A percentile compares a stretch with the other conserved stretches of the same genome.
phyloP scores from a whole-genome alignment of 1,284 basidiomycete species.

The Ceratobasidium sp. region DNA sequence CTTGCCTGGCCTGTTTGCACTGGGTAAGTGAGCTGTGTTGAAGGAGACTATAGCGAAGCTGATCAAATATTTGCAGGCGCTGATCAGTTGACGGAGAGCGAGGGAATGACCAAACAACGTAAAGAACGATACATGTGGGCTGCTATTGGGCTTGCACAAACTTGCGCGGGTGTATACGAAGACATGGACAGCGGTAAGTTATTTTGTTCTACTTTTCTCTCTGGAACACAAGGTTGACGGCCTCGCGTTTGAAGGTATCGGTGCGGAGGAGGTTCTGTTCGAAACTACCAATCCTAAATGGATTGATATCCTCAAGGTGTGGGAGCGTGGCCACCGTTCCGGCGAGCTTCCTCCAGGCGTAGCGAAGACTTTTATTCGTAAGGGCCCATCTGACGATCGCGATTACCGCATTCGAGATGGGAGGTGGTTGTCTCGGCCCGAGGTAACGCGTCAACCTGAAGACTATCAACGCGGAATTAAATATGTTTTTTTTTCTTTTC shows the following conservation, averaged over 20 bases:
- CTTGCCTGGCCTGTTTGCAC: slow-evolving; percentile 77
- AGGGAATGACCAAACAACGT: slow-evolving; percentile 39
- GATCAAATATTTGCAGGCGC: background rate
- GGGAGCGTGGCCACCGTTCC: slow-evolving; percentile 58
- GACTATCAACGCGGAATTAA: background rate
- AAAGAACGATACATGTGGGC: slow-evolving; percentile 68
- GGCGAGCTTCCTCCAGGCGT: slow-evolving; percentile 66
- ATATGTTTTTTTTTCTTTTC: no score
- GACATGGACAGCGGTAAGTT: slow-evolving; percentile 27
- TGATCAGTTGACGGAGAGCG: slow-evolving; percentile 31
- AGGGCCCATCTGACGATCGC: slow-evolving; percentile 47
- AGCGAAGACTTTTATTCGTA: background rate
- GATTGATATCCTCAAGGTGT: slow-evolving; percentile 64
- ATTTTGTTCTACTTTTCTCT: background rate
- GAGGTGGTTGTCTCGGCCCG: slow-evolving; percentile 69
- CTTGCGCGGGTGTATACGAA: slow-evolving; percentile 56
- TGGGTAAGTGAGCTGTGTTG: slow-evolving; percentile 63
- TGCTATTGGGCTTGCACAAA: slow-evolving; percentile 72
- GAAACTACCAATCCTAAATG: slow-evolving; percentile 52
- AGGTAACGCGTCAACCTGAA: slow-evolving; percentile 58
- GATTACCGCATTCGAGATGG: slow-evolving; percentile 58
- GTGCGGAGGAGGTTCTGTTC: slow-evolving; percentile 65
- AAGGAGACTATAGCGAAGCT: background rate
- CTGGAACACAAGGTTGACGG: background rate
- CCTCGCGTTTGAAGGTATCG: slow-evolving; percentile 59